Percentiles rank a stretch among this genome's conserved stretches.
These are phyloP conservation scores for Euclidium syriacum DNA, from an alignment of 345 rosid species.

Conservation along the genomic window DNA sequence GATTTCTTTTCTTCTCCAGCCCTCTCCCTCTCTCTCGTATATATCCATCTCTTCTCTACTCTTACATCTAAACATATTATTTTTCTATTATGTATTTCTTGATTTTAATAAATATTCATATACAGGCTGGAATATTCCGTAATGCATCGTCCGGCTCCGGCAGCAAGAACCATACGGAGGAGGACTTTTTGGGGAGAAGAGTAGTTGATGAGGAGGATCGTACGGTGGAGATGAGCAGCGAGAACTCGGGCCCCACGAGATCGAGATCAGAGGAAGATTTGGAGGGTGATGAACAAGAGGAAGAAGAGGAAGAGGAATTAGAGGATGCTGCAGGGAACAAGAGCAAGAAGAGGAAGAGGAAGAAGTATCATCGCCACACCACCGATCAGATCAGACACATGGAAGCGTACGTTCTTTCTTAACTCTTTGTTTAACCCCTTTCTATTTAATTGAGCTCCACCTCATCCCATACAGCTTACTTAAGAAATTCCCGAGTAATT, in stretches of 20 bases:
- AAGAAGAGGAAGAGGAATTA: slow-evolving; percentile 33
- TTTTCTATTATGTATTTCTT: neutral
- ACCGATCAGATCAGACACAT: slow-evolving; percentile 93
- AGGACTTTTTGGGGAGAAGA: slow-evolving; percentile 50
- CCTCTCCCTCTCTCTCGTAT: slow-evolving; percentile 88
- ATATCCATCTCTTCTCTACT: neutral
- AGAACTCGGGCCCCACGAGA: slow-evolving; percentile 82
- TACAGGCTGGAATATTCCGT: slow-evolving; percentile 90
- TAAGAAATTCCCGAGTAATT: neutral
- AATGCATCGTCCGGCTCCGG: slow-evolving; percentile 47
- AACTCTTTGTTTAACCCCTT: neutral
- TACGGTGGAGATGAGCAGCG: slow-evolving; percentile 89
- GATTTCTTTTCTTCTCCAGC: slow-evolving; percentile 97
- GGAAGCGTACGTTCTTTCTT: slow-evolving; percentile 67
- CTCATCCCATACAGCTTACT: neutral
- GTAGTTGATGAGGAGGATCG: slow-evolving; percentile 47
- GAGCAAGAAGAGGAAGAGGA: slow-evolving; percentile 80
- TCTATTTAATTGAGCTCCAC: neutral
- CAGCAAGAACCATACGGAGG: slow-evolving; percentile 60
- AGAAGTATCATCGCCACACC: slow-evolving; percentile 95
- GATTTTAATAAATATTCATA: neutral
- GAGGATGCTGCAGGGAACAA: slow-evolving; percentile 26
- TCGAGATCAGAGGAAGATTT: slow-evolving; percentile 79
- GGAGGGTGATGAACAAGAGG: slow-evolving; percentile 55
- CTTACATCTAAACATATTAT: neutral